Conservation (phyloP, 2,329 filamentous ascomycete species). For the Neopestalotiopsis rosae region DNA sequence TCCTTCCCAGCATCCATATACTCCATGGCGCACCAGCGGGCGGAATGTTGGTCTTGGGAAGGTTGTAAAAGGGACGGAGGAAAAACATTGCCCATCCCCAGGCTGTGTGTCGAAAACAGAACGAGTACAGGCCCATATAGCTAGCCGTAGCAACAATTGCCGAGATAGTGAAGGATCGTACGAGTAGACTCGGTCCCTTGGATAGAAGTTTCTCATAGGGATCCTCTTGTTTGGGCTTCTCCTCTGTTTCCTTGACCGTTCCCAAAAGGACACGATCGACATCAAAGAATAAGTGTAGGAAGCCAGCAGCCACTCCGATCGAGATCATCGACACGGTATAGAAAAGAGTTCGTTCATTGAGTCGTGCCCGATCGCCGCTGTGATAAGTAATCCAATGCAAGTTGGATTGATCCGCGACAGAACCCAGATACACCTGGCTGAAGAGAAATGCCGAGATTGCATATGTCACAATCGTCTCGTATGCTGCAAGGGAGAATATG, state of each 20-base stretch:
- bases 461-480: slow-evolving; percentile 79
- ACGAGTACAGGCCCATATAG: slow-evolving; percentile 64
- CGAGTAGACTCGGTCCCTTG: slow-evolving; percentile 38
- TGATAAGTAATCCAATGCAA: slow-evolving; percentile 77
- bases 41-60: slow-evolving; percentile 73
- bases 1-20: slow-evolving; percentile 60
- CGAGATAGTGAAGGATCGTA: slow-evolving; percentile 36
- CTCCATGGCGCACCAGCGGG: slow-evolving; percentile 63
- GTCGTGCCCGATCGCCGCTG: slow-evolving; percentile 71
- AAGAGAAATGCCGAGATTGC: slow-evolving; percentile 79
- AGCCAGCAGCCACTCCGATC: slow-evolving; percentile 72
- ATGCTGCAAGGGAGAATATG: slow-evolving; percentile 62
- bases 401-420: slow-evolving; percentile 61
- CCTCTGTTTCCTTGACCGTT: slow-evolving; percentile 34
- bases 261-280: slow-evolving; percentile 69
- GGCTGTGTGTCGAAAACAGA: slow-evolving; percentile 65
- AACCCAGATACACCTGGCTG: slow-evolving; percentile 81
- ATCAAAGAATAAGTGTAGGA: slow-evolving; percentile 73
- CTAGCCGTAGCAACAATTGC: slow-evolving; percentile 44
- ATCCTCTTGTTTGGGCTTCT: slow-evolving; percentile 25
- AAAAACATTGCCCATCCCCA: slow-evolving; percentile 76
- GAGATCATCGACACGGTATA: slow-evolving; percentile 73
- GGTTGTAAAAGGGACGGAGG: slow-evolving; percentile 74
- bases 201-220: slow-evolving; percentile 46
- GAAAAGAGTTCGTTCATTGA: slow-evolving; percentile 89